Conservation (phyloP, 192 early-diverging fungal species). For the Podochytrium sp. region DNA sequence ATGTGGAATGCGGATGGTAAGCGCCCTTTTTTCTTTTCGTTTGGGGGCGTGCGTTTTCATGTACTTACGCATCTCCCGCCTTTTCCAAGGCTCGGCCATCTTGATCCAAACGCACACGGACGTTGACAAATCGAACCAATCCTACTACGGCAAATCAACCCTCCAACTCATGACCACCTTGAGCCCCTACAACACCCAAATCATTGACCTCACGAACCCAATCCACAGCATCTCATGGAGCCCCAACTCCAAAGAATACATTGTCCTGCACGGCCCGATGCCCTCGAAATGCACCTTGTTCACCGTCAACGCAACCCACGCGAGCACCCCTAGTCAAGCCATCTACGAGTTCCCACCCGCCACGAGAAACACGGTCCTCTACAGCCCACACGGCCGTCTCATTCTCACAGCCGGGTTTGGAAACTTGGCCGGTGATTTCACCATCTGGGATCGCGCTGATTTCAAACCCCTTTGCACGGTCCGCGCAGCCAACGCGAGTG, state of each 20-base stretch:
- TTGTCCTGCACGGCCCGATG: conserved; percentile 92
- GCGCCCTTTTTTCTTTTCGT: conserved; percentile 25
- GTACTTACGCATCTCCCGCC: background rate
- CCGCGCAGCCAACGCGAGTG: conserved; percentile 81
- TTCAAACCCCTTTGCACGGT: conserved; percentile 83
- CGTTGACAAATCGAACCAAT: conserved; percentile 91
- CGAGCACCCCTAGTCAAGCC: conserved; percentile 24
- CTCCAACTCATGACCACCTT: conserved; percentile 89
- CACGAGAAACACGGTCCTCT: conserved; percentile 87
- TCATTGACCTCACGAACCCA: conserved; percentile 80
- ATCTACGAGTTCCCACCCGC: conserved; percentile 84
- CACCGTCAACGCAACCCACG: conserved; percentile 78
- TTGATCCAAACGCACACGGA: conserved; percentile 94
- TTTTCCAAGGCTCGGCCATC: conserved; percentile 63
- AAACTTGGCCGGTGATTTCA: conserved; percentile 91
- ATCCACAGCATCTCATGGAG: conserved; percentile 96
- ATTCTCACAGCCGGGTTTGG: conserved; percentile 94
- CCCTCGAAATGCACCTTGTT: conserved; percentile 92
- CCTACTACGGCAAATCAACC: conserved; percentile 97
- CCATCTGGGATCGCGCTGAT: conserved; percentile 90
- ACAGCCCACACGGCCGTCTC: conserved; percentile 88
- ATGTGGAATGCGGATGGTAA: conserved; percentile 80
- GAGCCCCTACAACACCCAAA: conserved; percentile 92
- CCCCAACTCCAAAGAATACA: conserved; percentile 97
- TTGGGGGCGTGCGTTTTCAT: background rate